Evolutionary conservation across 345 rosid genomes (phyloP).

Genomic region (Eucalyptus polybractea): DNA sequence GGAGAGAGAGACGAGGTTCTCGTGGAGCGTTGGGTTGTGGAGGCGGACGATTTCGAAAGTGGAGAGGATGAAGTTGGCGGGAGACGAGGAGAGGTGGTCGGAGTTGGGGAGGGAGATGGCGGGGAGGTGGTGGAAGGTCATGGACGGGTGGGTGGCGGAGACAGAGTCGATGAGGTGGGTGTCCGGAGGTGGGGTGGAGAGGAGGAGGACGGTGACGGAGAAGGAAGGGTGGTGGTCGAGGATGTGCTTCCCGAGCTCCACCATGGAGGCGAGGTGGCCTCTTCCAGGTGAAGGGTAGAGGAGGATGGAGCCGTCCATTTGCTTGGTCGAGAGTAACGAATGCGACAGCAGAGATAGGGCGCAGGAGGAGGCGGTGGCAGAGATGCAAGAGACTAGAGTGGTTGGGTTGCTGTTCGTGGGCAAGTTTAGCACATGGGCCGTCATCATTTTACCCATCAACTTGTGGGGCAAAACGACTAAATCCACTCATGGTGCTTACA

Average conservation of each 20-base stretch:
- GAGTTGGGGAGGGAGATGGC: neutral
- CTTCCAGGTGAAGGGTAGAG: constrained; percentile 6
- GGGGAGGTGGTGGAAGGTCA: constrained; percentile 30
- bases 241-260: constrained; percentile 16
- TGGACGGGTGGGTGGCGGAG: constrained; percentile 14
- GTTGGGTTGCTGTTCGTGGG: neutral
- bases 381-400: neutral
- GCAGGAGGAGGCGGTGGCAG: neutral
- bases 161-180: constrained; percentile 4
- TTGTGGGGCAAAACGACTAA: neutral
- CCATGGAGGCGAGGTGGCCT: constrained; percentile 18
- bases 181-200: constrained; percentile 23
- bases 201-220: constrained; percentile 20
- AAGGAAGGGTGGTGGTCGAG: constrained; percentile 1
- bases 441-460: neutral
- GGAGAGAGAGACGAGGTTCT: constrained; percentile 11
- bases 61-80: constrained; percentile 3
- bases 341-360: neutral
- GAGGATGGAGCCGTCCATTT: neutral
- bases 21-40: constrained; percentile 24
- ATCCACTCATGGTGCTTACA: neutral
- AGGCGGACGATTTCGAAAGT: constrained; percentile 10
- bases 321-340: neutral
- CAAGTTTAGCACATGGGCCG: neutral
- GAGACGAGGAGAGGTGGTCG: neutral